A percentile compares a stretch with the other conserved stretches of the same genome.
phyloP scores from a whole-genome alignment of 768 basidiomycete genomes.

The Termitomyces heimii region DNA sequence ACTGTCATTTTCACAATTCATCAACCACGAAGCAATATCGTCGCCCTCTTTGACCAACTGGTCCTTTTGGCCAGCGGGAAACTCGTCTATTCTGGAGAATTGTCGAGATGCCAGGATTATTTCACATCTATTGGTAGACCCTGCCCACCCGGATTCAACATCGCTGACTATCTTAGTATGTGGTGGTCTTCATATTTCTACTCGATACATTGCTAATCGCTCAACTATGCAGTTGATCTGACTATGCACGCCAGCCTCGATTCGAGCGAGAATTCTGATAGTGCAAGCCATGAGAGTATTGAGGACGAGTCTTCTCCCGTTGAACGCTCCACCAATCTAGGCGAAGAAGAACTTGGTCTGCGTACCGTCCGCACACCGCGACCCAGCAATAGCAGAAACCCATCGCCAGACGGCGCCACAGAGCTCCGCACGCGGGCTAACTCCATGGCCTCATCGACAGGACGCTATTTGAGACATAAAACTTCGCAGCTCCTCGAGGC shows the following conservation, averaged over 20 bases:
- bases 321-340: slow-evolving; percentile 36
- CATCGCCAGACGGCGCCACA: slow-evolving; percentile 35
- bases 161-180: slow-evolving; percentile 93
- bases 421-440: slow-evolving; percentile 44
- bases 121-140: slow-evolving; percentile 72
- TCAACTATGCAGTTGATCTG: slow-evolving; percentile 49
- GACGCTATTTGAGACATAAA: slow-evolving; percentile 59
- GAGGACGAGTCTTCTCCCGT: slow-evolving; percentile 15
- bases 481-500: slow-evolving; percentile 68
- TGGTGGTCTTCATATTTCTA: slow-evolving; percentile 13
- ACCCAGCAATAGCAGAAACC: slow-evolving; percentile 21
- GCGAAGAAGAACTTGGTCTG: slow-evolving; percentile 70
- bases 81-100: slow-evolving; percentile 79
- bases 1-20: slow-evolving; percentile 98
- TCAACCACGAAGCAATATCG: slow-evolving; percentile 96
- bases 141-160: slow-evolving; percentile 93
- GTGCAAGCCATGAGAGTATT: slow-evolving; percentile 21
- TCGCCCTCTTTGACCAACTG: slow-evolving; percentile 90
- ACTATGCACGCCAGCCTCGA: slow-evolving; percentile 55
- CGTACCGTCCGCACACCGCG: slow-evolving; percentile 32
- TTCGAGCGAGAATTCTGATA: slow-evolving; percentile 21
- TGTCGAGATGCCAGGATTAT: slow-evolving; percentile 70
- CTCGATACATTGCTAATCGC: not conserved
- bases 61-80: slow-evolving; percentile 81
- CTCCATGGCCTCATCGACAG: slow-evolving; percentile 36